Conservation (phyloP, 2,329 filamentous ascomycete genomes). For the Decorospora gaudefroyi region DNA sequence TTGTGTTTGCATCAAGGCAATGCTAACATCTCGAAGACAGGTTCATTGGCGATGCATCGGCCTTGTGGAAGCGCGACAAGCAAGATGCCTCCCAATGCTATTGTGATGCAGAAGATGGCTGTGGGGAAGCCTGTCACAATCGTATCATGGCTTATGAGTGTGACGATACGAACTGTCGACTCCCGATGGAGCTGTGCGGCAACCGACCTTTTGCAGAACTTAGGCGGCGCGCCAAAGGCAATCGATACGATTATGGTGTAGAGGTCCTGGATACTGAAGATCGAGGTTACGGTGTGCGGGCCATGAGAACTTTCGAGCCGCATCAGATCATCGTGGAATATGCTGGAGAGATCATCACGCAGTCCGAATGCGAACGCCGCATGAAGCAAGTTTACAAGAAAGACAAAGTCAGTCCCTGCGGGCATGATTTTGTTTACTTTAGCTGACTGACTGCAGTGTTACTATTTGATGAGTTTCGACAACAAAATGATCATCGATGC, state of each 20-base stretch:
- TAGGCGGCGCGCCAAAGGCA: constrained; percentile 68
- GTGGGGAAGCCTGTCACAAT: constrained; percentile 89
- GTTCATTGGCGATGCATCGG: constrained; percentile 81
- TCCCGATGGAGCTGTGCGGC: constrained; percentile 72
- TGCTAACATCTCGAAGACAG: constrained; percentile 64
- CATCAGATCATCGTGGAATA: constrained; percentile 99
- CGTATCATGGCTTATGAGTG: constrained; percentile 98
- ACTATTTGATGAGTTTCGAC: constrained; percentile 98
- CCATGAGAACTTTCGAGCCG: constrained; percentile 82
- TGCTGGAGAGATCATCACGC: constrained; percentile 95
- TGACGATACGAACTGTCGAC: constrained; percentile 83
- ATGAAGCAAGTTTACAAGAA: constrained; percentile 95
- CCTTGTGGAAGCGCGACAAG: constrained; percentile 80
- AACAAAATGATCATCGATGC: constrained; percentile 99
- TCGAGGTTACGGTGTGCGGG: constrained; percentile 88
- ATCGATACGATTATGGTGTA: constrained; percentile 88
- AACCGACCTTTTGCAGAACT: constrained; percentile 89
- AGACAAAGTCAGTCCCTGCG: constrained; percentile 79
- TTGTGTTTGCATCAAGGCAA: constrained; percentile 12
- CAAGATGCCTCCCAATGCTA: constrained; percentile 71
- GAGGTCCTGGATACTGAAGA: constrained; percentile 91
- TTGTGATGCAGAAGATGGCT: constrained; percentile 67
- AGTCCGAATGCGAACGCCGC: constrained; percentile 86
- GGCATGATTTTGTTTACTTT: not conserved
- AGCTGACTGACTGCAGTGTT: constrained; percentile 66